A percentile compares a stretch with the other conserved stretches of the same genome.
Evolutionary conservation across 2,329 filamentous ascomycete genomes (phyloP).

Genomic region (Exophiala bonariae): DNA sequence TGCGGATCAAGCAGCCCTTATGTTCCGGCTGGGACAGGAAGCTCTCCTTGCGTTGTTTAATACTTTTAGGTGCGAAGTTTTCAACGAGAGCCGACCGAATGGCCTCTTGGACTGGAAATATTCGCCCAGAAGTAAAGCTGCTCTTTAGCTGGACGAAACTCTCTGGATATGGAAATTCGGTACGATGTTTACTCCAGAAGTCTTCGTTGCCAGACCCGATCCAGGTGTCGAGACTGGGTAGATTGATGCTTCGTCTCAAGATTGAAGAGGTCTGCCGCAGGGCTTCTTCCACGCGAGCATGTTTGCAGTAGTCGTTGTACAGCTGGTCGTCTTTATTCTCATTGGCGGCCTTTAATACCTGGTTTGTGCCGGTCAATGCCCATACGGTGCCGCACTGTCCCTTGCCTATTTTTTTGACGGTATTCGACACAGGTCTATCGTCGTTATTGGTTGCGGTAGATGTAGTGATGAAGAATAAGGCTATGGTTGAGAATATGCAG

Average conservation of each 20-base stretch:
- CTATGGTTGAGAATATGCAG: too few relatives aligned
- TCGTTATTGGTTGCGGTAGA: too few relatives aligned
- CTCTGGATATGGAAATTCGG: background rate
- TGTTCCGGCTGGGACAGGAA: slow-evolving; percentile 30
- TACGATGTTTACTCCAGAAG: slow-evolving; percentile 4
- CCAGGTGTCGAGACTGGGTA: background rate
- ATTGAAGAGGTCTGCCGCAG: background rate
- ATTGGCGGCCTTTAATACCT: slow-evolving; percentile 5
- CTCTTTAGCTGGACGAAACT: background rate
- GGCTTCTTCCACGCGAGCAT: slow-evolving; percentile 1
- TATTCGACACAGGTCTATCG: too few relatives aligned
- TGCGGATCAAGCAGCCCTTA: slow-evolving; percentile 51
- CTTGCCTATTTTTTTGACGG: slow-evolving; percentile 4
- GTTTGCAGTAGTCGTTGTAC: slow-evolving; percentile 7
- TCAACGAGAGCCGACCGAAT: slow-evolving; percentile 1
- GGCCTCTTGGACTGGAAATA: background rate
- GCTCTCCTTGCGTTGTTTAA: background rate
- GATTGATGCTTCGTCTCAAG: slow-evolving; percentile 1
- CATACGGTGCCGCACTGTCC: slow-evolving; percentile 8
- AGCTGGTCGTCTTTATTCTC: slow-evolving; percentile 3
- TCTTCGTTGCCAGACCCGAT: background rate
- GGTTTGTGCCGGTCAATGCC: background rate
- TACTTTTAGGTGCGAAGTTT: background rate
- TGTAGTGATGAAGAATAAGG: too few relatives aligned
- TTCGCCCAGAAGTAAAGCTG: slow-evolving; percentile 1